Base-by-base conservation (phyloP, 2,329 filamentous ascomycete species). In the Zarea fungicola region DNA sequence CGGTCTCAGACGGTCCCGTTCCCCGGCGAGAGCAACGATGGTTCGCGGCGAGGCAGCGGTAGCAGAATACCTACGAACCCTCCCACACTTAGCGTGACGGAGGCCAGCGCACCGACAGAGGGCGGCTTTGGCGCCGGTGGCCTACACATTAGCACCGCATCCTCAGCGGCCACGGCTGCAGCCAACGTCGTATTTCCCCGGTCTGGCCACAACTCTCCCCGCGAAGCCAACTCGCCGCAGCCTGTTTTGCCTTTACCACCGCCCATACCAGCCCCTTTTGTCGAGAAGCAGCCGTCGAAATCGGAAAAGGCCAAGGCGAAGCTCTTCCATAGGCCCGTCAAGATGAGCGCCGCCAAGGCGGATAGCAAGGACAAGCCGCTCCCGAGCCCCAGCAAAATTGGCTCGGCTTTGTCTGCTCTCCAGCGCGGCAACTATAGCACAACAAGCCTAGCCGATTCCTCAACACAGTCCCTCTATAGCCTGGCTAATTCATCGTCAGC, bases 261-360 rank as follows among this genome's bases (percentile, higher is more conserved):
- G 39, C 67, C 50, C 25, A 52, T 52, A 10, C 50, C 50, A 13
- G 40, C 39, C 1, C 23, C 50, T 18, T 56, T 70, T 37, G 67
- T 73, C 3, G 83, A 86, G 56, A 84, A 86, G 63, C 75, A 77
- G 19, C 59, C 64, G 4, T 52, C 50, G 26, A 79, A 80, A 58
- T 73, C 78, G 23, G 84, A 88, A 58, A 87, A 88, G 52, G 81
- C 83, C 53, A 90, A 89, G 67, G 85, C 88, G 63, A 92, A 92
- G 70, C 74, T 92, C 23, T 91, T 91, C 62, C 88, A 84, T 6
- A 79, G 87, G 43, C 86, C 86, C 1, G 85, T 85, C 60, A 89
- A 85, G 67, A 87, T 89, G 57, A 78, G 80, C 43, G 50, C 50
- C 9, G 81, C 83, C 50, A 89, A 86, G 62, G 77, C 81, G 29